Evolutionary conservation across 192 early-diverging fungal genomes (phyloP).

Genomic region (Diversispora eburnea): DNA sequence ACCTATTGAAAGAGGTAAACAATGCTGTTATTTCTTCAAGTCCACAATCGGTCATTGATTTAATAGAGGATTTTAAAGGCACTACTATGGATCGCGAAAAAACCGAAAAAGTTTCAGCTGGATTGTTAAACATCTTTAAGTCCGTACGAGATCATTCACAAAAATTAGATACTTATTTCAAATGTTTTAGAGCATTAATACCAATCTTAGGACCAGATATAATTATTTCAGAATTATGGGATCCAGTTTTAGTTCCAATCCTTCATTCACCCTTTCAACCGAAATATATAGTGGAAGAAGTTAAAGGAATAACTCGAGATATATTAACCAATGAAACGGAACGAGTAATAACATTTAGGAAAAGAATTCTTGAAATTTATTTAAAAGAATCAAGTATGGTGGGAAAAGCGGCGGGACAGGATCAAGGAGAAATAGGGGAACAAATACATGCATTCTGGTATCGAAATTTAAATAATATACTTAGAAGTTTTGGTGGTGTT

Average conservation of each 20-base stretch:
- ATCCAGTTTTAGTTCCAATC: slow-evolving; percentile 34
- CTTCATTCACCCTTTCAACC: slow-evolving; percentile 26
- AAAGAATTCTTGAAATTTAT: not conserved
- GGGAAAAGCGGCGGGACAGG: slow-evolving; percentile 18
- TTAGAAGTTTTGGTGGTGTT: slow-evolving; percentile 18
- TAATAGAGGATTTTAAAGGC: no score
- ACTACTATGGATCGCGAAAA: not conserved
- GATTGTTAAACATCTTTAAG: slow-evolving; percentile 1
- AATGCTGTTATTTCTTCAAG: no score
- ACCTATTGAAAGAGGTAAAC: no score
- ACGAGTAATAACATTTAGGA: not conserved
- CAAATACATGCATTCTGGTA: slow-evolving; percentile 12
- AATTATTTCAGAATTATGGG: slow-evolving; percentile 40
- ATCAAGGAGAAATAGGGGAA: slow-evolving; percentile 12
- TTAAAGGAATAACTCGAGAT: slow-evolving; percentile 7
- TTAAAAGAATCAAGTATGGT: slow-evolving; percentile 10
- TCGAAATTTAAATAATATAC: slow-evolving; percentile 16
- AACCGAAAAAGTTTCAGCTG: slow-evolving; percentile 4
- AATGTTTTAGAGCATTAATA: slow-evolving; percentile 23
- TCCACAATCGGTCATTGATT: no score
- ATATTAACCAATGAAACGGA: slow-evolving; percentile 1
- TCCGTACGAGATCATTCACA: slow-evolving; percentile 1
- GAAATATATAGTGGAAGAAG: slow-evolving; percentile 23
- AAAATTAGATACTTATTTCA: slow-evolving; percentile 2
- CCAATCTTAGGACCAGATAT: slow-evolving; percentile 38